Percentiles rank a stretch among this genome's conserved stretches.
Evolutionary conservation across 202 grass and related monocot genomes (phyloP).

Genomic region (Schoenoplectus tabernaemontani): DNA sequence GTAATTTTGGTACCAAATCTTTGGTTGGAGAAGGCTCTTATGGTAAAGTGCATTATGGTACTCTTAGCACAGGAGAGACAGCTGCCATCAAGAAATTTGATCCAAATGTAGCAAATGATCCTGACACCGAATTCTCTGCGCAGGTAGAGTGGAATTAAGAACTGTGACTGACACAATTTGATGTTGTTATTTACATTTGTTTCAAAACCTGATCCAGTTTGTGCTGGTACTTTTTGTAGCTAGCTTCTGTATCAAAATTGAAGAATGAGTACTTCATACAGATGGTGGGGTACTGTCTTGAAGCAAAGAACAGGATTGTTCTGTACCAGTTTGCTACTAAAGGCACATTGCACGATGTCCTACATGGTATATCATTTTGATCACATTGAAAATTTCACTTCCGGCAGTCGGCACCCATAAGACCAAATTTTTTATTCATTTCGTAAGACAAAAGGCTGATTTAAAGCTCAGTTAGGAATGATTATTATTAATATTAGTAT

Average conservation of each 20-base stretch:
- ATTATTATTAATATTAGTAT: neutral
- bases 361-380: conserved; percentile 39
- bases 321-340: conserved; percentile 64
- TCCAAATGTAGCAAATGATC: conserved; percentile 42
- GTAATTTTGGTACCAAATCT: conserved; percentile 38
- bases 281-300: conserved; percentile 84
- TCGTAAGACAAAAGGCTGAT: neutral
- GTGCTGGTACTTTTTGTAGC: conserved; percentile 18
- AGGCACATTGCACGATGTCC: conserved; percentile 71
- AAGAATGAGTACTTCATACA: conserved; percentile 61
- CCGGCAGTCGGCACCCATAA: neutral
- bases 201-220: neutral
- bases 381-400: neutral
- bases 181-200: neutral
- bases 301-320: conserved; percentile 65
- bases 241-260: conserved; percentile 60
- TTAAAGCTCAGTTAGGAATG: neutral
- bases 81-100: conserved; percentile 71
- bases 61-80: conserved; percentile 32
- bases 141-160: conserved; percentile 19
- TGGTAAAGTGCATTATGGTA: conserved; percentile 41
- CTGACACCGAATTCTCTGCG: conserved; percentile 45
- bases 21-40: conserved; percentile 80
- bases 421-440: neutral
- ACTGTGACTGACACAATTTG: neutral